Conservation (phyloP, 352 stramenopile species). For the Peronosclerospora sorghi region DNA sequence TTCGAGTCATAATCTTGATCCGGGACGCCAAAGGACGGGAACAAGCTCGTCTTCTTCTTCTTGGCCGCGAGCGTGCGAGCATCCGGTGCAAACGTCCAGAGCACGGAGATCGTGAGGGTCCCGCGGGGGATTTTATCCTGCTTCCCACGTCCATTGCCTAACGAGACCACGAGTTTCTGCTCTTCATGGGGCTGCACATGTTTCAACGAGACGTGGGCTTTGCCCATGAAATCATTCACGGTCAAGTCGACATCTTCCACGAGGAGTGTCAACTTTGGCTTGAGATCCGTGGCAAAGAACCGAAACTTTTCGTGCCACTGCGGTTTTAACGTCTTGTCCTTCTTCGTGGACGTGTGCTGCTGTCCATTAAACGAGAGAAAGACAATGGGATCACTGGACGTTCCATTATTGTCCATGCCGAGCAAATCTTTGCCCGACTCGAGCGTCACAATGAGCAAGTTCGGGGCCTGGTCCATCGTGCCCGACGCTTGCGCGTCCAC, state of each 20-base stretch:
- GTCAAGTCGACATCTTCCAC: constrained; percentile 70
- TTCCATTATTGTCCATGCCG: constrained; percentile 76
- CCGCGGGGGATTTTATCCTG: constrained; percentile 64
- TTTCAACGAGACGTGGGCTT: constrained; percentile 37
- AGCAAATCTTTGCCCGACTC: constrained; percentile 72
- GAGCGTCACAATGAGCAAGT: constrained; percentile 60
- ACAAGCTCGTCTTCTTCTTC: constrained; percentile 59
- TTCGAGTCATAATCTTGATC: constrained; percentile 68
- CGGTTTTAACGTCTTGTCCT: constrained; percentile 55
- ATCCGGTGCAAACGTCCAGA: constrained; percentile 48
- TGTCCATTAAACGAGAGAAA: constrained; percentile 65
- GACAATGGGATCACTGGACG: constrained; percentile 81
- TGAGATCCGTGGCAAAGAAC: constrained; percentile 52
- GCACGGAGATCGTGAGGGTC: constrained; percentile 32
- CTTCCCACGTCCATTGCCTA: constrained; percentile 47
- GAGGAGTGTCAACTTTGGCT: constrained; percentile 35
- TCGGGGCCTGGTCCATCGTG: constrained; percentile 27
- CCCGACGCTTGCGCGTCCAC: constrained; percentile 11
- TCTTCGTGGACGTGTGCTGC: constrained; percentile 68
- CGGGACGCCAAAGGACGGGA: constrained; percentile 40
- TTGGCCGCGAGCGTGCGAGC: constrained; percentile 48
- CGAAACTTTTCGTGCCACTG: constrained; percentile 80
- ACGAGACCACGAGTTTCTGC: constrained; percentile 41
- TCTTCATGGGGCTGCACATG: constrained; percentile 45
- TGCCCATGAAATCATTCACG: constrained; percentile 77